A percentile compares a stretch with the other conserved stretches of the same genome.
phyloP scores from a whole-genome alignment of 345 rosid genomes.

The Schrenkiella parvula region DNA sequence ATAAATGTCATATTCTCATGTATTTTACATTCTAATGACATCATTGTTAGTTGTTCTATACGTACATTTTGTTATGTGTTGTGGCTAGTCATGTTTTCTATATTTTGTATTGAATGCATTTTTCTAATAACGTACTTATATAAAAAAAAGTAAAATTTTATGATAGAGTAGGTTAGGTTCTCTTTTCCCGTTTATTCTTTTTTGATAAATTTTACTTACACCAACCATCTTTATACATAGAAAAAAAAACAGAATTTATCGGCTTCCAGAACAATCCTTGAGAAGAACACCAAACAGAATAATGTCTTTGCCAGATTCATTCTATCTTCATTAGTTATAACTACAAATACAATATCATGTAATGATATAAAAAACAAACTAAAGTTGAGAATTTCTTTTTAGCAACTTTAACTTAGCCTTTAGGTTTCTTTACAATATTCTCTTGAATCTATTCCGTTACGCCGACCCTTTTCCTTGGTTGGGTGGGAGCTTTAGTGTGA shows the following conservation, averaged over 20 bases:
- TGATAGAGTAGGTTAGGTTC: too few relatives aligned
- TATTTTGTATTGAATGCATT: not conserved
- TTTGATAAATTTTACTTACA: not conserved
- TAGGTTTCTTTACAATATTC: constrained; percentile 29
- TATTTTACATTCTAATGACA: not conserved
- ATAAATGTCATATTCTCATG: not conserved
- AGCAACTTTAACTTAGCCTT: constrained; percentile 25
- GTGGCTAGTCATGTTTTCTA: not conserved
- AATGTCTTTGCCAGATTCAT: constrained; percentile 9
- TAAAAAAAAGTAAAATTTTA: too few relatives aligned
- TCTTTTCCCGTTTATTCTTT: not conserved
- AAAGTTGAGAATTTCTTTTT: not conserved
- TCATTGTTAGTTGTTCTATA: not conserved
- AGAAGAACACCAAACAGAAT: constrained; percentile 2
- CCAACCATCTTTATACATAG: not conserved
- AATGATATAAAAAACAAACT: not conserved
- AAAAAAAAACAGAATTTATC: not conserved
- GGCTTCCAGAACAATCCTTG: constrained; percentile 10
- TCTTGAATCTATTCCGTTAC: constrained; percentile 27
- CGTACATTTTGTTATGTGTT: not conserved
- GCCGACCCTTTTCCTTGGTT: constrained; percentile 10
- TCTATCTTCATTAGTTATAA: constrained; percentile 6
- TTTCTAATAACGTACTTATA: not conserved
- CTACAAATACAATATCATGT: not conserved
- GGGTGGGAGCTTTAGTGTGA: constrained; percentile 19